phyloP scores from a whole-genome alignment of 2,329 filamentous ascomycete species.

The Emmonsiellopsis sp. region DNA sequence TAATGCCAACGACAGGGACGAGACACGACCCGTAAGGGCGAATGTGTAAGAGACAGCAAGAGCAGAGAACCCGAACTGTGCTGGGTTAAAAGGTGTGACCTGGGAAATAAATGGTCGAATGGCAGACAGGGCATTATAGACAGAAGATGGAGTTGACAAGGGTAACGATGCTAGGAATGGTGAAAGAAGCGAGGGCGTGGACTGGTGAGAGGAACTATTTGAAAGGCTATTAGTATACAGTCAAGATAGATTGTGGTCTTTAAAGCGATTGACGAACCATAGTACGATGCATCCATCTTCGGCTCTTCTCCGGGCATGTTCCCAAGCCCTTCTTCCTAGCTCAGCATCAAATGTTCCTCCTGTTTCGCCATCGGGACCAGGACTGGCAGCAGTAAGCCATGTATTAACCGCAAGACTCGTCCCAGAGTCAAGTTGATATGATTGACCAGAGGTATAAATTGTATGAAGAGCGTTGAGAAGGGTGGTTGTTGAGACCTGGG shows the following conservation, averaged over 20 bases:
- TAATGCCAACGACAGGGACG: slow-evolving; percentile 64
- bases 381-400: slow-evolving; percentile 73
- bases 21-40: slow-evolving; percentile 69
- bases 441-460: slow-evolving; percentile 69
- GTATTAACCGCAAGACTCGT: slow-evolving; percentile 92
- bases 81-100: slow-evolving; percentile 84
- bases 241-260: not conserved
- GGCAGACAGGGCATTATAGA: slow-evolving; percentile 71
- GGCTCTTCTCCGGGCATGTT: slow-evolving; percentile 86
- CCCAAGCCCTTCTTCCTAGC: slow-evolving; percentile 78
- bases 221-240: slow-evolving; percentile 14
- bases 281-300: slow-evolving; percentile 92
- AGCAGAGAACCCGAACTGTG: slow-evolving; percentile 68
- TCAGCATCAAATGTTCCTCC: slow-evolving; percentile 74
- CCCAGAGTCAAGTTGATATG: slow-evolving; percentile 81
- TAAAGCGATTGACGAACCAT: slow-evolving; percentile 50
- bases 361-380: slow-evolving; percentile 57
- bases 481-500: slow-evolving; percentile 85
- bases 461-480: slow-evolving; percentile 88
- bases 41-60: slow-evolving; percentile 75
- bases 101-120: slow-evolving; percentile 79
- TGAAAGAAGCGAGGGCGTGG: slow-evolving; percentile 71
- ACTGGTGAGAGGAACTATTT: slow-evolving; percentile 75
- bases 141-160: slow-evolving; percentile 62
- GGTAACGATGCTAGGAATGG: slow-evolving; percentile 78